Evolutionary conservation across 2,329 filamentous ascomycete genomes (phyloP), one percentile per base, ranked within the genome.

Genomic region (Leptographium wingfieldii): DNA sequence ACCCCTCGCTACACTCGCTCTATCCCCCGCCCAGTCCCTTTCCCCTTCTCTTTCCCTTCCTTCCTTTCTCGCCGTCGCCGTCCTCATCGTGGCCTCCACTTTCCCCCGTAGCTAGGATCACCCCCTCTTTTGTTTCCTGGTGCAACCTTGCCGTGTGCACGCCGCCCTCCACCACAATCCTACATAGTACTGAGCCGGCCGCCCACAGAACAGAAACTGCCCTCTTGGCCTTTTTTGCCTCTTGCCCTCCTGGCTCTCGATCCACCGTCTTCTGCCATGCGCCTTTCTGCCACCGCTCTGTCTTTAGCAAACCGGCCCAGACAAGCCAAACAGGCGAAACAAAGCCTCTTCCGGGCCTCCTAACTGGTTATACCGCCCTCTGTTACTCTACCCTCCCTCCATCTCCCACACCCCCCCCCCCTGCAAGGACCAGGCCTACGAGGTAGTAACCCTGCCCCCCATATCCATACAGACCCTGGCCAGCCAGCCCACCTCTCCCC

Each of bases 91-190:
- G 46, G 46, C 46, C 46, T n/a, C n/a, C 43, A 31, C 38, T 35
- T 33, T 43, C 29, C 52, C 22, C 43, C 29, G 29, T 51, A 56
- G 40, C 27, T 29, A 38, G 43, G 52, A 35, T 62, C 54, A 60
- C 57, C 61, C 52, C 58, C 58, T 55, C 58, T 56, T 46, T 48
- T 40, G 38, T 16, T 62, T 49, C 35, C 58, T 59, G 60, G 60
- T 65, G 62, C 60, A 59, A 65, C 64, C 54, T 60, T 61, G 63
- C 57, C 59, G 57, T 59, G 52, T 57, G 55, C 60, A 58, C 57
- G 56, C 58, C 59, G 57, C 60, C 52, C 54, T 52, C 59, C 57
- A 55, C 56, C 51, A 58, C 55, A 51, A 27, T 29, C 48, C 49
- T 19, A 12, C 27, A 25, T 27, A 57, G 27, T 22, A 22, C 22